Evolutionary conservation across 306 rosid species (phyloP).

Genomic region (Delonix regia): DNA sequence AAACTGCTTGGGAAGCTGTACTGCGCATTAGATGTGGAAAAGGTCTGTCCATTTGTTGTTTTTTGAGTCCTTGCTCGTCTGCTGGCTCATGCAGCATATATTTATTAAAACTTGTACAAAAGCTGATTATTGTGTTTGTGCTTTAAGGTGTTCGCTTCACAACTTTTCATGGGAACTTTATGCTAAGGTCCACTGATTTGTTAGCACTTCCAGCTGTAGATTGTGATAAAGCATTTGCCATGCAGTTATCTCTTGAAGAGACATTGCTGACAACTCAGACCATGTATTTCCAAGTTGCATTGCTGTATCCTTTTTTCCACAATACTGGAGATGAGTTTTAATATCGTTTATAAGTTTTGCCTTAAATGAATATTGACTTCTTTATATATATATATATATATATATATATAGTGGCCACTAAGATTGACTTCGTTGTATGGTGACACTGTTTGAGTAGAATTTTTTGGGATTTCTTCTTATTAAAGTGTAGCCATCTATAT

Average conservation of each 20-base stretch:
- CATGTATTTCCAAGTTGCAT: conserved; percentile 96
- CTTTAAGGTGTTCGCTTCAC: conserved; percentile 91
- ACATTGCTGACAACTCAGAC: conserved; percentile 88
- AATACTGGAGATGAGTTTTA: conserved; percentile 28
- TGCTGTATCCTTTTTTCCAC: conserved; percentile 82
- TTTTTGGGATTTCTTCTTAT: not conserved
- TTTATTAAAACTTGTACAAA: not conserved
- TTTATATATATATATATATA: no score
- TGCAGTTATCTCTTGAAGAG: conserved; percentile 95
- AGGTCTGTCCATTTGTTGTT: conserved; percentile 57
- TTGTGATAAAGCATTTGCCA: conserved; percentile 97
- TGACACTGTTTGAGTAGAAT: not conserved
- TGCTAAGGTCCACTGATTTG: conserved; percentile 96
- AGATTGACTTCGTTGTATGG: not conserved
- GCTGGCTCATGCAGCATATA: conserved; percentile 7
- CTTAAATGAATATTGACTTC: conserved; percentile 11
- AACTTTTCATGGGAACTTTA: conserved; percentile 92
- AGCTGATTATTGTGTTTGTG: conserved; percentile 41
- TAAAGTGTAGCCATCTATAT: conserved; percentile 4
- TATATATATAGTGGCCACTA: no score
- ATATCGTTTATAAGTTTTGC: not conserved
- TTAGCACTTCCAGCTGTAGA: conserved; percentile 99
- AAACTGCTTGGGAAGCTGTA: conserved; percentile 99
- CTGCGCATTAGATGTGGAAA: conserved; percentile 97
- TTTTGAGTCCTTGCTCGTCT: conserved; percentile 21